Conservation (phyloP, 139 green algal species). For the Coccomyxa sp. region DNA sequence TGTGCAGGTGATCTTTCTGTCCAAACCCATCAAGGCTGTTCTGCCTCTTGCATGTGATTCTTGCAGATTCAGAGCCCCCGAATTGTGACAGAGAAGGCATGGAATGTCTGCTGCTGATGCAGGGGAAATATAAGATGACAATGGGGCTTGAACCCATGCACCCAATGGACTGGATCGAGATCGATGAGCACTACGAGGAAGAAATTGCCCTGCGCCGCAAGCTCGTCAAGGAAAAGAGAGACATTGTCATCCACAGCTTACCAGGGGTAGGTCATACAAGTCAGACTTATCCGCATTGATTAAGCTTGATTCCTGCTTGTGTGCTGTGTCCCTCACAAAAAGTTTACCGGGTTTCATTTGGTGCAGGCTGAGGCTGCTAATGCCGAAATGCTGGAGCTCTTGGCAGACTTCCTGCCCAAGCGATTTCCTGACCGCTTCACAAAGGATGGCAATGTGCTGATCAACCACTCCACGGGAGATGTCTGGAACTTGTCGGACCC, state of each 20-base stretch:
- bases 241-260: constrained; percentile 5
- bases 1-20: not conserved
- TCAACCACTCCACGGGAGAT: not conserved
- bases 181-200: constrained; percentile 15
- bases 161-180: constrained; percentile 16
- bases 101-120: not conserved
- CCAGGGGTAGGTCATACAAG: constrained; percentile 2
- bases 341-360: no score
- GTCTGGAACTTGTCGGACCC: not conserved
- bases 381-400: constrained; percentile 12
- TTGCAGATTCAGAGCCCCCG: not conserved
- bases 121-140: constrained; percentile 15
- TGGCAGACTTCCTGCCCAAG: constrained; percentile 13
- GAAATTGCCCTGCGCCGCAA: constrained; percentile 12
- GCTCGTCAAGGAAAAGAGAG: constrained; percentile 3
- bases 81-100: not conserved
- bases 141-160: constrained; percentile 20
- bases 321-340: no score
- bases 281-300: not conserved
- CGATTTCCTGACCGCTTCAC: constrained; percentile 13
- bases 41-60: not conserved
- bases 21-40: not conserved
- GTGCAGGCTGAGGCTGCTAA: constrained; percentile 10
- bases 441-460: constrained; percentile 10
- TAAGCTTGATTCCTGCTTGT: no score